Evolutionary conservation across 495 filamentous ascomycete species (phyloP), one percentile per base, ranked within the genome.

Genomic region (Penicillium crystallinum): DNA sequence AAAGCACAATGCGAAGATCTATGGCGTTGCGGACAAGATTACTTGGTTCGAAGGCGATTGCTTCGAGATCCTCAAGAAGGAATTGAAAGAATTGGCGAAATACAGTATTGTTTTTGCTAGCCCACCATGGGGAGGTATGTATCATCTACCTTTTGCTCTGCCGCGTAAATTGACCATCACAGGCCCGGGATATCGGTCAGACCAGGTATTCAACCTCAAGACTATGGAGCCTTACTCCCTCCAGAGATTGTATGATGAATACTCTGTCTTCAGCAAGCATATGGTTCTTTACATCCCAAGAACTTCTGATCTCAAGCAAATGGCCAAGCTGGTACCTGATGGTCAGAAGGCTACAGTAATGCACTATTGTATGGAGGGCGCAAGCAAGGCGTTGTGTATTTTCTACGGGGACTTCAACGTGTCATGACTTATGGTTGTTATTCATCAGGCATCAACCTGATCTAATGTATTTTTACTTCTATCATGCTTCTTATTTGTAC

Each of bases 291-390:
- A 86, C 60, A 74, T 98, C n/a, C 93, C 93, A 6, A 77, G 93
- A 39, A 95, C 86, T 2, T 93, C 89, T 40, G 84, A 98, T 69
- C 55, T 97, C 17, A 79, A 84, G 21, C 95, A 98, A 63, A 71
- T 98, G 33, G 90, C 89, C 3, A 73, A 73, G 55, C 67, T 84
- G 46, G 80, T 77, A 2, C 76, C 81, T 42, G 65, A 73, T 9
- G 77, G 67, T 14, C 53, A 70, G 36, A 81, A 80, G 63, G 68
- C 89, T 7, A 80, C 86, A 17, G 85, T 91, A 22, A 80, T 89
- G 41, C 93, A 98, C 70, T 98, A 98, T 64, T 96, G 90, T 66
- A 85, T 93, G 70, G 77, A 88, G 49, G 89, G 90, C 8, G 87
- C 88, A 3, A 96, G 93, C 66, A 98, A 97, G 72, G 80, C 77